These are phyloP conservation scores for Phlebopus sp. DNA, from an alignment of 1,284 basidiomycete genomes.

Conservation along the genomic window DNA sequence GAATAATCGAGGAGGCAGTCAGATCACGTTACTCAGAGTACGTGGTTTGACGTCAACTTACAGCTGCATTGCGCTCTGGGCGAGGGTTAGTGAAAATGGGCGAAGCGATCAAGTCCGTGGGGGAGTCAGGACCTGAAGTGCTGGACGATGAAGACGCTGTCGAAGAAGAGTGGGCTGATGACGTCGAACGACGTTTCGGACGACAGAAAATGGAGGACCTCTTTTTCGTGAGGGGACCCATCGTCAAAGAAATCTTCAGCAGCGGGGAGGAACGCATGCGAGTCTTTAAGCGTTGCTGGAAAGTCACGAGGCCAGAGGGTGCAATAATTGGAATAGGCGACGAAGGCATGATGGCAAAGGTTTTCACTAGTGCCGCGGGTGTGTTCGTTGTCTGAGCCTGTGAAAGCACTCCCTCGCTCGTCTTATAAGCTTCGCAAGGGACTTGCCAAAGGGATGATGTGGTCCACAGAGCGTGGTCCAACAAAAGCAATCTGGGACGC, in stretches of 20 bases:
- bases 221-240: constrained; percentile 29
- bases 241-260: constrained; percentile 26
- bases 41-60: constrained; percentile 14
- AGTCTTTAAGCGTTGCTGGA: constrained; percentile 30
- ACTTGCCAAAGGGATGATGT: constrained; percentile 19
- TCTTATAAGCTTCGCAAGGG: constrained; percentile 19
- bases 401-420: background rate
- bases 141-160: constrained; percentile 15
- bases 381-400: constrained; percentile 11
- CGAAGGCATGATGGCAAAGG: constrained; percentile 21
- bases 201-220: constrained; percentile 24
- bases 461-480: constrained; percentile 19
- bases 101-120: constrained; percentile 21
- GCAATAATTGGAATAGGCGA: constrained; percentile 27
- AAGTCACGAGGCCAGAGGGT: constrained; percentile 25
- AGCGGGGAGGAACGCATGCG: constrained; percentile 23
- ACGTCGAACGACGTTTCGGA: constrained; percentile 26
- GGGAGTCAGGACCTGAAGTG: constrained; percentile 5
- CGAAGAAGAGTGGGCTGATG: constrained; percentile 24
- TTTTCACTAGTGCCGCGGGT: constrained; percentile 15
- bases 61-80: constrained; percentile 4
- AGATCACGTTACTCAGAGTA: constrained; percentile 11
- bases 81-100: constrained; percentile 8
- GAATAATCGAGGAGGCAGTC: background rate
- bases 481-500: background rate